These are phyloP conservation scores for Fraxinus albicans DNA, from an alignment of 305 asterid genomes.

Conservation along the genomic window DNA sequence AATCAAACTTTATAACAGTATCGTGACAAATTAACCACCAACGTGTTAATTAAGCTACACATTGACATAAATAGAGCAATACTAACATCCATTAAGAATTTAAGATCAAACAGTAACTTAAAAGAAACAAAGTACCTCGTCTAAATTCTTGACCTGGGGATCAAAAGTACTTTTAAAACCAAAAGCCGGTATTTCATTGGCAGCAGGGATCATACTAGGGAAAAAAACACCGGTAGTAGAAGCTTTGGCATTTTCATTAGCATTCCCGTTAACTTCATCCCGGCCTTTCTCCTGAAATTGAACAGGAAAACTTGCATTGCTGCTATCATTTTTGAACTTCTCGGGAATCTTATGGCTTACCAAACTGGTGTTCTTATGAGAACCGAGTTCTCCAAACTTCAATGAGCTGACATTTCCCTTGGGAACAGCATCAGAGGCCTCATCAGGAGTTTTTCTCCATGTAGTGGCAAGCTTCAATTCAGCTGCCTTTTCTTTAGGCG, in stretches of 20 bases:
- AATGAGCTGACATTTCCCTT: constrained; percentile 35
- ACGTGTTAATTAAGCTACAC: neutral
- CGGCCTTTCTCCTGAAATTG: constrained; percentile 32
- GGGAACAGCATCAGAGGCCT: constrained; percentile 26
- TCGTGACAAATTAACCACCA: neutral
- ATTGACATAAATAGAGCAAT: neutral
- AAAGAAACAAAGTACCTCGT: constrained; percentile 33
- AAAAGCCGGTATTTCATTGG: constrained; percentile 30
- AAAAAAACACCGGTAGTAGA: constrained; percentile 30
- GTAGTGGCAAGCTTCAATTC: constrained; percentile 61
- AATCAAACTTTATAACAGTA: neutral
- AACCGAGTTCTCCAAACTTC: constrained; percentile 37
- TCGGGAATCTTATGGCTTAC: constrained; percentile 22
- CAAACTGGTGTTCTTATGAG: constrained; percentile 35
- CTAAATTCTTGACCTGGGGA: constrained; percentile 30
- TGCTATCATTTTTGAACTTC: constrained; percentile 34
- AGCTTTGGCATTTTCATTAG: constrained; percentile 30
- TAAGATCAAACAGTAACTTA: constrained; percentile 11
- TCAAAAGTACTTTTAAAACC: constrained; percentile 35
- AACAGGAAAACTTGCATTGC: constrained; percentile 26
- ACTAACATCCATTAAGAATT: neutral
- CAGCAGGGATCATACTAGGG: constrained; percentile 32
- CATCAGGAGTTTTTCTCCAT: constrained; percentile 55
- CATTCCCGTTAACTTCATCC: constrained; percentile 37
- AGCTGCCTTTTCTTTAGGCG: constrained; percentile 71